Percentiles rank a stretch among this genome's conserved stretches.
phyloP scores from a whole-genome alignment of 2,329 filamentous ascomycete genomes.

The Aspergillus sp. region DNA sequence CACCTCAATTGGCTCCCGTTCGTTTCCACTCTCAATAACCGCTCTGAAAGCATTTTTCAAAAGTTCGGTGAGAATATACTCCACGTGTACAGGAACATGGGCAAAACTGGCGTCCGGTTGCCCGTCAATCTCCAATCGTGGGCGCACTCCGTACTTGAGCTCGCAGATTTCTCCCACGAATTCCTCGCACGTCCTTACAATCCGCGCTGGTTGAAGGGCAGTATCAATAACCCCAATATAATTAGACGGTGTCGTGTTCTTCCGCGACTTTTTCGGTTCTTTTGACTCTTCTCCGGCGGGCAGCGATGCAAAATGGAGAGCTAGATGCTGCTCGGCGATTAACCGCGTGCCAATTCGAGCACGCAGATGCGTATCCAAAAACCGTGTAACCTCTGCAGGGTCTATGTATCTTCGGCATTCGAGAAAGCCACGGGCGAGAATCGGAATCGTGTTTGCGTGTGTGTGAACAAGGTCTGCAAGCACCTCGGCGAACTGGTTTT shows the following conservation, averaged over 20 bases:
- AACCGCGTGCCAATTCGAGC: constrained; percentile 91
- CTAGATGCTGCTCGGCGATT: constrained; percentile 95
- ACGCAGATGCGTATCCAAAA: constrained; percentile 89
- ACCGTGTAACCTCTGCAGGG: constrained; percentile 78
- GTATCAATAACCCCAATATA: constrained; percentile 98
- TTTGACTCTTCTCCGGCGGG: constrained; percentile 60
- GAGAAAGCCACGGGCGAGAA: constrained; percentile 86
- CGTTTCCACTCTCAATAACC: constrained; percentile 79
- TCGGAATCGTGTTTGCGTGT: constrained; percentile 90
- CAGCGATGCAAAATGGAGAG: constrained; percentile 73
- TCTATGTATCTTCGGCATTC: constrained; percentile 91
- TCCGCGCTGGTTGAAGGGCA: constrained; percentile 73
- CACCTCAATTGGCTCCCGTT: constrained; percentile 80
- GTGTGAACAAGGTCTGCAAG: constrained; percentile 95
- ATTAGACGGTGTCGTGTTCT: constrained; percentile 44
- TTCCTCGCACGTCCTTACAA: constrained; percentile 79
- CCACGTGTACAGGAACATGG: constrained; percentile 91
- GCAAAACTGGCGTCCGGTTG: constrained; percentile 86
- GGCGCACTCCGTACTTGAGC: constrained; percentile 87
- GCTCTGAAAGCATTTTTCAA: constrained; percentile 96
- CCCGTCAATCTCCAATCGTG: constrained; percentile 76
- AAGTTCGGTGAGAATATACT: constrained; percentile 95
- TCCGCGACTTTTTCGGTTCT: constrained; percentile 13
- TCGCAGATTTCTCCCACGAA: constrained; percentile 97
- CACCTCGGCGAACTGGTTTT: constrained; percentile 86